Base-by-base conservation (phyloP, 148 eudicot species). In the Chenopodium berlandieri region DNA sequence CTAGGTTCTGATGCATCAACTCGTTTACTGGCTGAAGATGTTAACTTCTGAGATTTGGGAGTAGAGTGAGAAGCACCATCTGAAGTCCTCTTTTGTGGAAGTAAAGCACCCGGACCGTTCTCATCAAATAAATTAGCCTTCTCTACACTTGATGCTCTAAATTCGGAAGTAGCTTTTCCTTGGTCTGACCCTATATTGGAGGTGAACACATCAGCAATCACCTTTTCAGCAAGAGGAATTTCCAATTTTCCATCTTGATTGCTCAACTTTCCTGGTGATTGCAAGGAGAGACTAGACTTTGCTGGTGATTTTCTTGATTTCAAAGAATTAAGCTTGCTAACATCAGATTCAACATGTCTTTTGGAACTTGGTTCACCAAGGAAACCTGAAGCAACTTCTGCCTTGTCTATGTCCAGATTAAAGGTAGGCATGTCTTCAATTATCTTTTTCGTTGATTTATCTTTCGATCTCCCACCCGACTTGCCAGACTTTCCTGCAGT, bases 61-160 rank as follows among this genome's bases (percentile, higher is more conserved):
- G 84, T 86, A 44, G 77, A 60, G 47, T 30, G 77, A 82, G 92
- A 88, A 60, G 79, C 75, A 84, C 65, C 75, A 78, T 83, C 91
- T 69, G 80, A 73, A 83, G 84, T 88, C 83, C 92, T 90, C 88
- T 91, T 95, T 44, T 71, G 83, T 65, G 81, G 78, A 60, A 72
- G 69, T 3, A 31, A 31, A 76, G 67, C 52, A 81, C 74, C 80
- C 76, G 78, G 70, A 30, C 58, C 87, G 66, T 77, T 83, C 68
- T 80, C 88, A 73, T 73, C 67, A 52, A 6, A 34, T 10, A 56
- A 68, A 17, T 22, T 50, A 77, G 50, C 50, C 80, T 40, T 40
- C 44, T 66, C 73, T 40, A 58, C 50, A 32, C 34, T 63, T 78
- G 89, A 80, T 60, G 87, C 78, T 48, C 68, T 80, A 37, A 75